phyloP scores from a whole-genome alignment of 176 grass and related monocot genomes.

The Oryza coarctata region DNA sequence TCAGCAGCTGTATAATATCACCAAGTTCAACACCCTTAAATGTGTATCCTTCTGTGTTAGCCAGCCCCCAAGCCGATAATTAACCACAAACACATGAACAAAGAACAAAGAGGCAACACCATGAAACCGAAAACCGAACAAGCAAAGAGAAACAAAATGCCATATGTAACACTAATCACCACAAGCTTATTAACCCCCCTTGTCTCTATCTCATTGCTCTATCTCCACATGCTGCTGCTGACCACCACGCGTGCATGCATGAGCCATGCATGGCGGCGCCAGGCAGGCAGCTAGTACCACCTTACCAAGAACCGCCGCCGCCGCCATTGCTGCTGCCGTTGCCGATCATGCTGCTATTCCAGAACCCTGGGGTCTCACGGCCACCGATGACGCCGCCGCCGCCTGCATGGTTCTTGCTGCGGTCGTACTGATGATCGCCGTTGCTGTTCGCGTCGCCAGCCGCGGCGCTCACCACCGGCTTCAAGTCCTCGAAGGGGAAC shows the following conservation, averaged over 20 bases:
- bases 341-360: slow-evolving; percentile 55
- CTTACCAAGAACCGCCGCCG: slow-evolving; percentile 48
- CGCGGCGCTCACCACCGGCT: slow-evolving; percentile 46
- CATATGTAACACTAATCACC: slow-evolving; percentile 64
- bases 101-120: slow-evolving; percentile 30
- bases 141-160: slow-evolving; percentile 44
- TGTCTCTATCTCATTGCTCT: slow-evolving; percentile 37
- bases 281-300: not conserved
- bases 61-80: slow-evolving; percentile 35
- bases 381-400: slow-evolving; percentile 26
- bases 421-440: slow-evolving; percentile 36
- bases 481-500: slow-evolving; percentile 82
- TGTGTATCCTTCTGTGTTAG: slow-evolving; percentile 63
- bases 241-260: slow-evolving; percentile 60
- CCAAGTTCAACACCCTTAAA: slow-evolving; percentile 37
- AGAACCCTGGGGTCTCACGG: slow-evolving; percentile 50
- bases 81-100: slow-evolving; percentile 48
- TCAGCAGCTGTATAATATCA: slow-evolving; percentile 36
- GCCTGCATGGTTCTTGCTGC: slow-evolving; percentile 40
- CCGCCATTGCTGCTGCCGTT: slow-evolving; percentile 56
- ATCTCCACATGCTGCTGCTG: slow-evolving; percentile 44
- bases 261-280: slow-evolving; percentile 56
- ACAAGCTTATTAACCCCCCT: slow-evolving; percentile 55
- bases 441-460: slow-evolving; percentile 34
- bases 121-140: slow-evolving; percentile 21